Evolutionary conservation across 805 yeast genomes (phyloP).

Genomic region (Yarrowia yakushimensis): DNA sequence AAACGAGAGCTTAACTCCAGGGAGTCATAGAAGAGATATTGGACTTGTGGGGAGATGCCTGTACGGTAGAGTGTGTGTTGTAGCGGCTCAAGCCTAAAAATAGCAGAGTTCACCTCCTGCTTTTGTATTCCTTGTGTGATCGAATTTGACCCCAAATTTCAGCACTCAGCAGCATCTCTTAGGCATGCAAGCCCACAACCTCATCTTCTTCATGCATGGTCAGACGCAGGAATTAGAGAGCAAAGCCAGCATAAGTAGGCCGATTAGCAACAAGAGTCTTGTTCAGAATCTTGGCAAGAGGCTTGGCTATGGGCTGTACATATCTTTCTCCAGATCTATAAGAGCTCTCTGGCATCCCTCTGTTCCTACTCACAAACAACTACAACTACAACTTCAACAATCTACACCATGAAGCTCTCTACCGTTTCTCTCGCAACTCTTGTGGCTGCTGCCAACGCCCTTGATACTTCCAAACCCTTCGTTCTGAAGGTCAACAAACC

Average conservation of each 20-base stretch:
- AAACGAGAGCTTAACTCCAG: too few relatives aligned
- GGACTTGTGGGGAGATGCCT: too few relatives aligned
- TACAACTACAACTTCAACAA: background rate
- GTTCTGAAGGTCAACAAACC: constrained; percentile 7
- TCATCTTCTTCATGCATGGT: background rate
- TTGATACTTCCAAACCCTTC: constrained; percentile 10
- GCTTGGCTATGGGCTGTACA: background rate
- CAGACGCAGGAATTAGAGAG: background rate
- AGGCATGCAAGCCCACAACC: too few relatives aligned
- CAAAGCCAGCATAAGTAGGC: background rate
- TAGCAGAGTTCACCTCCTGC: too few relatives aligned
- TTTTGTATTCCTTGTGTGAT: too few relatives aligned
- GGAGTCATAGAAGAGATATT: too few relatives aligned
- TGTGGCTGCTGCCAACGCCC: constrained; percentile 13
- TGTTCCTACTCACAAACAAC: background rate
- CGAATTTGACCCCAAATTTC: too few relatives aligned
- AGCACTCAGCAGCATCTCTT: too few relatives aligned
- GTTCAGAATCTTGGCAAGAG: background rate
- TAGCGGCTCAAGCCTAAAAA: too few relatives aligned
- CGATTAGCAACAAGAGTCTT: too few relatives aligned
- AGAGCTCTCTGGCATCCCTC: background rate
- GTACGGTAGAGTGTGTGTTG: too few relatives aligned
- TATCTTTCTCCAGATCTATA: background rate
- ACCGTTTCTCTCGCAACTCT: background rate
- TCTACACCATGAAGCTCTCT: background rate